phyloP scores from a whole-genome alignment of 1,284 basidiomycete species.

The Malassezia slooffiae region DNA sequence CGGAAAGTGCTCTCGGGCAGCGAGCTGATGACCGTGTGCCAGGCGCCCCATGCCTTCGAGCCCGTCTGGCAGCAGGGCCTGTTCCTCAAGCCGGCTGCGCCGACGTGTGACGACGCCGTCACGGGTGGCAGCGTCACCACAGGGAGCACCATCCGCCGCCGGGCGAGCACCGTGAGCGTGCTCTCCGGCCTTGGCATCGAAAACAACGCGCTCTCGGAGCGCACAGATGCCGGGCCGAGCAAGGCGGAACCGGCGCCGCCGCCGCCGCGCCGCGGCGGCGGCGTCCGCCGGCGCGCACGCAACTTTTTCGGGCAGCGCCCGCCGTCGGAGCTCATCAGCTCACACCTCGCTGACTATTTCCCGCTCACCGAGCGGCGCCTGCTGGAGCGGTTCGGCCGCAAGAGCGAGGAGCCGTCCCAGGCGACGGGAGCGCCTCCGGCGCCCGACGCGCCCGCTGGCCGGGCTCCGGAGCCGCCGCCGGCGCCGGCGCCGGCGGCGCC shows the following conservation, averaged over 20 bases:
- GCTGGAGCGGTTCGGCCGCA: conserved; percentile 33
- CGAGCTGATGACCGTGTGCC: conserved; percentile 75
- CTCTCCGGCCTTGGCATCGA: conserved; percentile 65
- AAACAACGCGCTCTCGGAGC: background rate
- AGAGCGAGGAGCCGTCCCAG: too few relatives aligned
- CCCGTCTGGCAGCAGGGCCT: conserved; percentile 68
- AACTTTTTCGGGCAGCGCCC: conserved; percentile 98
- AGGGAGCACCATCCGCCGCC: conserved; percentile 61
- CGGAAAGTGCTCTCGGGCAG: conserved; percentile 38
- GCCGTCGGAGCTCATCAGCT: conserved; percentile 90
- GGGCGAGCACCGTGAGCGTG: conserved; percentile 85
- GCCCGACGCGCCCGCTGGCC: too few relatives aligned
- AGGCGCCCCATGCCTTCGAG: conserved; percentile 66
- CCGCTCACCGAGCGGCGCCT: conserved; percentile 71
- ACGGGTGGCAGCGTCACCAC: conserved; percentile 27
- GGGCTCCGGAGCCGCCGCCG: too few relatives aligned
- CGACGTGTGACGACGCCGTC: conserved; percentile 12
- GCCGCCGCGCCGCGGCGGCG: too few relatives aligned
- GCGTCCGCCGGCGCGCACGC: conserved; percentile 49
- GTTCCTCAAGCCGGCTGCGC: conserved; percentile 50
- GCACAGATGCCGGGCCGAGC: background rate
- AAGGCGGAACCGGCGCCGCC: background rate
- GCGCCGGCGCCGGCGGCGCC: too few relatives aligned
- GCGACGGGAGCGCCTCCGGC: too few relatives aligned
- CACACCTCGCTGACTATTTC: conserved; percentile 91